phyloP scores from a whole-genome alignment of 768 basidiomycete species.

The Cytidiella melzeri region DNA sequence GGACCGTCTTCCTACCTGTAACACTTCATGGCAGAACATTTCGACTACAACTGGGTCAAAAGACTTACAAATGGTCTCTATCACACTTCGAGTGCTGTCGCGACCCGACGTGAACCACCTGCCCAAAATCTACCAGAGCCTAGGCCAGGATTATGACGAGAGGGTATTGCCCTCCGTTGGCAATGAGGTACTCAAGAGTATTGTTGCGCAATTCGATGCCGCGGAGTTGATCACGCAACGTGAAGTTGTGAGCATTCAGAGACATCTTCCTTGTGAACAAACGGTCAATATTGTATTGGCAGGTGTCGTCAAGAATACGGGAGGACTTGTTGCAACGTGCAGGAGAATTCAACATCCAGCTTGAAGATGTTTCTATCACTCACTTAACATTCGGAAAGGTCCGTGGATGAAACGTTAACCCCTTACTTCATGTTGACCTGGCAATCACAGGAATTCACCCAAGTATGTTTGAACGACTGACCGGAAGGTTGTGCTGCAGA shows the following conservation, averaged over 20 bases:
- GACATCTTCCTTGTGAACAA: neutral
- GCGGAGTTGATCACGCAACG: conserved; percentile 96
- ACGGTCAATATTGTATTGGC: neutral
- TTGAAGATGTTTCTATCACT: conserved; percentile 97
- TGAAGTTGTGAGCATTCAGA: conserved; percentile 69
- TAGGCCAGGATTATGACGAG: conserved; percentile 97
- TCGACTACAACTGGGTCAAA: conserved; percentile 99
- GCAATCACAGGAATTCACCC: conserved; percentile 73
- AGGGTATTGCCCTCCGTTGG: conserved; percentile 95
- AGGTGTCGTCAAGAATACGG: conserved; percentile 90
- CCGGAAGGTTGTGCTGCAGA: conserved; percentile 6
- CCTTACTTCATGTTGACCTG: neutral
- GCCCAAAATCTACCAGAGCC: conserved; percentile 88
- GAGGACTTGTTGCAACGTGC: conserved; percentile 90
- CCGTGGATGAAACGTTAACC: conserved; percentile 10
- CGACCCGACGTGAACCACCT: conserved; percentile 86
- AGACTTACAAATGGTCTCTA: conserved; percentile 97
- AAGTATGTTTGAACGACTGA: conserved; percentile 28
- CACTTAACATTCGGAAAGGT: conserved; percentile 87
- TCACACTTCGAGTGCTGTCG: conserved; percentile 93
- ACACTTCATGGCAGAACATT: conserved; percentile 94
- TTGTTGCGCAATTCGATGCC: conserved; percentile 97
- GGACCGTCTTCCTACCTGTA: conserved; percentile 1
- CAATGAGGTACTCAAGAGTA: conserved; percentile 96
- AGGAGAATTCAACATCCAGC: conserved; percentile 89